Evolutionary conservation across 176 grass and related monocot genomes (phyloP), one percentile per base, ranked within the genome.

Genomic region (Metroxylon sagu): DNA sequence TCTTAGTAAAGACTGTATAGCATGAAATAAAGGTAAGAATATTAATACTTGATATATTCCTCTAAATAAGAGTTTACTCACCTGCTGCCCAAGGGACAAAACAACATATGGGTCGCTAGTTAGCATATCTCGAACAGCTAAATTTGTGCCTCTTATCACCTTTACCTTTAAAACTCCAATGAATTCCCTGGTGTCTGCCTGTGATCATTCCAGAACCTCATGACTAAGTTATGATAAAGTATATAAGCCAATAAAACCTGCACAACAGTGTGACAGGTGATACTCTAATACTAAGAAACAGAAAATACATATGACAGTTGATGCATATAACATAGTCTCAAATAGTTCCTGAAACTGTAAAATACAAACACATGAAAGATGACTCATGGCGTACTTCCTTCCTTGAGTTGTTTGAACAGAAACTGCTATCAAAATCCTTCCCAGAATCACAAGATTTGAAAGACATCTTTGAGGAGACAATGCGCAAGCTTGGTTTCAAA

Each of bases 401-500:
- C 59, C 63, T 82, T 69, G 93, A 82, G 73, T 66, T 49, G 62
- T 74, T 82, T 18, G 84, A 66, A 16, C 67, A 29, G 66, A 63
- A 48, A 6, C 64, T 73, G 66, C 62, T 77, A 74, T 56, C 70
- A 23, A 67, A 74, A 53, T 67, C 72, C 60, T 83, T 98, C 23
- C 74, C 62, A 66, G 93, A 85, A 59, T 80, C 80, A 54, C 74
- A 85, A 52, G 88, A 70, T 76, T 78, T 78, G 5, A 98, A 89
- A 65, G 87, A 91, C 75, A 78, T 67, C 63, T 62, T 98, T 55
- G 81, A 91, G 16, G 81, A 84, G 8, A 76, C 70, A 52, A 98
- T 98, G 54, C 93, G 93, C 76, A 98, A 79, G 50, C 93, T 98
- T 75, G 93, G 93, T 81, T 88, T 98, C 68, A 98, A 78, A 87